Percentiles rank a stretch among this genome's conserved stretches.
These are phyloP conservation scores for Dalechampia spathulata DNA, from an alignment of 441 rosid genomes.

Conservation along the genomic window DNA sequence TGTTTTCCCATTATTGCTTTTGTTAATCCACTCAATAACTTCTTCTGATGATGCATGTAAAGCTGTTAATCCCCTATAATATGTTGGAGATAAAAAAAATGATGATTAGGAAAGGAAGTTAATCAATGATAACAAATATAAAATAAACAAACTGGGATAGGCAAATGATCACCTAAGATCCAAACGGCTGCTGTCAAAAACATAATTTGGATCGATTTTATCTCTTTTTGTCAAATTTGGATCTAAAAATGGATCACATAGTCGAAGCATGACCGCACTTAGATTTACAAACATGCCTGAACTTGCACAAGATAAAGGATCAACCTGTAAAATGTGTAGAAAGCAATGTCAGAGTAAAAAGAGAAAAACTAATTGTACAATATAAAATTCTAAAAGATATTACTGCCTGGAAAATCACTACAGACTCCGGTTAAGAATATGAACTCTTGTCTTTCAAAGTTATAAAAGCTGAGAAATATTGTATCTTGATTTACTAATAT, in stretches of 20 bases:
- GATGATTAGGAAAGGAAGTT: slow-evolving; percentile 14
- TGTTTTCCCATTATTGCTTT: slow-evolving; percentile 29
- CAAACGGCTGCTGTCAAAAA: slow-evolving; percentile 59
- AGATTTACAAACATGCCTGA: slow-evolving; percentile 98
- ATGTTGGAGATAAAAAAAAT: slow-evolving; percentile 3
- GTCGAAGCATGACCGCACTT: slow-evolving; percentile 89
- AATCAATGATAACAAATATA: neutral
- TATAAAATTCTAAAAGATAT: too few relatives aligned
- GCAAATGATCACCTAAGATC: slow-evolving; percentile 56
- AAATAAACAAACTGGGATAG: neutral
- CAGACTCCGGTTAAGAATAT: too few relatives aligned
- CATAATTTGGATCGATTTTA: slow-evolving; percentile 82
- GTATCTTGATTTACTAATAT: too few relatives aligned
- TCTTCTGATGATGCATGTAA: slow-evolving; percentile 89
- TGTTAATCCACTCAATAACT: slow-evolving; percentile 71
- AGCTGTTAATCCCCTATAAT: slow-evolving; percentile 74
- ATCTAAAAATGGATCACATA: slow-evolving; percentile 92
- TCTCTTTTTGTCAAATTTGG: slow-evolving; percentile 67
- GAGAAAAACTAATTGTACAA: neutral
- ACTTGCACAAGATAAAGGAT: slow-evolving; percentile 86
- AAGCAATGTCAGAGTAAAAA: slow-evolving; percentile 6
- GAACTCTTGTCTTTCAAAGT: too few relatives aligned
- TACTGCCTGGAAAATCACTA: too few relatives aligned
- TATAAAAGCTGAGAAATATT: too few relatives aligned
- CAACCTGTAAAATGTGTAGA: slow-evolving; percentile 56